Base-by-base conservation (phyloP, 768 basidiomycete species). In the Nidula microcarpa region DNA sequence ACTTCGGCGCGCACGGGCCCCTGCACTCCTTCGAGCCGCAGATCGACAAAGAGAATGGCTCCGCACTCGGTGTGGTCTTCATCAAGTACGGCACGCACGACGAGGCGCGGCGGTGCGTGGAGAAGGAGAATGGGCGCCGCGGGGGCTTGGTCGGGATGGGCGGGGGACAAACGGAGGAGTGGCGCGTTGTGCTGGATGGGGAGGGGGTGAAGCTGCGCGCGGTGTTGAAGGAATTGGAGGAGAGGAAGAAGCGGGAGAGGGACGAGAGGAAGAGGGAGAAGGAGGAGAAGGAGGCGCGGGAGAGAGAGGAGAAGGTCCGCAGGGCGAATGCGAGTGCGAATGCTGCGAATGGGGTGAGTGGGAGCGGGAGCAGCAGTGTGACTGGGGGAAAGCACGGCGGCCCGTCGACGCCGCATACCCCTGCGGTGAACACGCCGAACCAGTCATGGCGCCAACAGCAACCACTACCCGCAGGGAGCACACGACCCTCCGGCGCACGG, bases 151-250 rank as follows among this genome's bases (percentile, higher is more conserved):
- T 71, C 11, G 73, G 77, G 1, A 66, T 74, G 45, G 64, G 63
- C 9, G 51, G 51, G 16, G 68, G 65, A 0, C 82, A 78, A 16
- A 76, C 69, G 1, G 82, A 86, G 54, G 82, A 84, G 61, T 79
- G 95, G 61, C 76, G 77, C 33, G 90, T 89, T 5, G 87, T 90
- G 10, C 75, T 94, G 49, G 96, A 98, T 65, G 84, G 83, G 0
- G 87, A 93, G 55, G 86, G 87, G 4, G 65, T 72, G 55, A 77
- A 79, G 57, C 65, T 87, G 56, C 81, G 79, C 53, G 84, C 84
- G 6, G 82, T 89, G 17, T 68, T 88, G 65, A 81, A 80, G 60
- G 87, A 86, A 67, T 62, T 86, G 57, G 83, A 88, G 69, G 76
- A 76, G 66, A 62, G 71, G 74, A 63, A 78, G 73, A 66, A 75